Conservation (phyloP, 2,329 filamentous ascomycete genomes). For the Cladophialophora psammophila region DNA sequence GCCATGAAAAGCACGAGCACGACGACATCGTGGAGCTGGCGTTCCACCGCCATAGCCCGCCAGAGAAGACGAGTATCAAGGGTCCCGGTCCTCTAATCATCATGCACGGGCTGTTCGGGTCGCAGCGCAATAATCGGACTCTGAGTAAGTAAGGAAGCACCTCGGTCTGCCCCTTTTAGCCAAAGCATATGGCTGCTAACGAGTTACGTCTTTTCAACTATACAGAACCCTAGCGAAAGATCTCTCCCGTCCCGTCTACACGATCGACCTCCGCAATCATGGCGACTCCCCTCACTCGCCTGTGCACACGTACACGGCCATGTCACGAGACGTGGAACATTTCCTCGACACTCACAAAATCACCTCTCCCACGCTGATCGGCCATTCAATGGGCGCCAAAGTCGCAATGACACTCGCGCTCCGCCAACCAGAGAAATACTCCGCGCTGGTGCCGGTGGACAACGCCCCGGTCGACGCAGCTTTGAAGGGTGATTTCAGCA, state of each 20-base stretch:
- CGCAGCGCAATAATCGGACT: conserved; percentile 83
- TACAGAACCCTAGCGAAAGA: conserved; percentile 79
- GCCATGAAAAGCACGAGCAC: conserved; percentile 6
- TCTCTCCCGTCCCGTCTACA: conserved; percentile 80
- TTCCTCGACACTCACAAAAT: conserved; percentile 78
- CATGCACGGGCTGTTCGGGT: conserved; percentile 92
- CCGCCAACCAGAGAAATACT: conserved; percentile 69
- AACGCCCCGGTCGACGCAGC: conserved; percentile 87
- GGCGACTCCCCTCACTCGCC: conserved; percentile 82
- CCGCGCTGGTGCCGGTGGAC: conserved; percentile 81
- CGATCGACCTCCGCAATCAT: conserved; percentile 89
- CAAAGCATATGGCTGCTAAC: neutral
- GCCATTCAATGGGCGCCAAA: conserved; percentile 97
- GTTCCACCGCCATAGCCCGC: conserved; percentile 39
- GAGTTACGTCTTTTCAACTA: neutral
- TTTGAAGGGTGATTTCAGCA: conserved; percentile 75
- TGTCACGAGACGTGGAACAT: conserved; percentile 81
- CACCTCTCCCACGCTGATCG: conserved; percentile 76
- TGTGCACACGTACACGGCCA: conserved; percentile 78
- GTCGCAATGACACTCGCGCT: conserved; percentile 88
- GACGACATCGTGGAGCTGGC: conserved; percentile 37
- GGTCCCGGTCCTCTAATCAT: conserved; percentile 74
- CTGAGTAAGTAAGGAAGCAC: conserved; percentile 81
- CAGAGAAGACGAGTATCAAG: conserved; percentile 24
- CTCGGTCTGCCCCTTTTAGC: neutral